Base-by-base conservation (phyloP, 345 rosid species). In the Lepidium aucheri region DNA sequence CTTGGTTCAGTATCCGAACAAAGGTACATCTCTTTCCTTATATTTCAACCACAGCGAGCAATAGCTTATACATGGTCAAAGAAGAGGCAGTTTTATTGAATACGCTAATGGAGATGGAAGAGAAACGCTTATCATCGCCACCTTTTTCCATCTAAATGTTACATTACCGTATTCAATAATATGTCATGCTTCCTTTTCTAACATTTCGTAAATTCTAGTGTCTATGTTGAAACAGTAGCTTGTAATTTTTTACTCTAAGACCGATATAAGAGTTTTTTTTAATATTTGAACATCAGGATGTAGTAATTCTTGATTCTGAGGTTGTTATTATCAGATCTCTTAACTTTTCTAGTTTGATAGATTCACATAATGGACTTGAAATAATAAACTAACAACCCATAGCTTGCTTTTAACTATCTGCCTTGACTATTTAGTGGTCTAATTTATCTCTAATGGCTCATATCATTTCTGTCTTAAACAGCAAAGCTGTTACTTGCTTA, bases 401-500 rank as follows among this genome's bases (percentile, higher is more conserved):
- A 17, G n/a, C 20, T 11, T 36, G 16, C 9, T 10, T 2, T 4
- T 62, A 41, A 16, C 17, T 44, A 34, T 33, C 39, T 9, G 0
- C 7, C 12, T 2, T 9, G 8, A 17, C 35, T 32, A 38, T 53
- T 53, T 15, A 5, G 33, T 15, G 8, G 40, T 53, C n/a, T 16
- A 53, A 34, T 35, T 33, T 9, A 18, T 35, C 1, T 55, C 60
- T 18, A 18, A 13, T 51, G 76, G 59, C 63, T 32, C 47, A 1
- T 28, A 58, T 13, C 4, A 7, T 13, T 46, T 59, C 12, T 67
- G 46, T 34, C 46, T 28, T 73, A 47, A 33, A 69, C 96, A 90
- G 97, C 65, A 82, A 86, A 70, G 81, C 81, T 53, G 85, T 90
- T 60, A 86, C 90, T 53, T 84, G 85, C 83, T 82, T 88, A 76